A percentile compares a stretch with the other conserved stretches of the same genome.
These are phyloP conservation scores for Populus ilicifolia DNA, from an alignment of 345 rosid genomes.

Conservation along the genomic window DNA sequence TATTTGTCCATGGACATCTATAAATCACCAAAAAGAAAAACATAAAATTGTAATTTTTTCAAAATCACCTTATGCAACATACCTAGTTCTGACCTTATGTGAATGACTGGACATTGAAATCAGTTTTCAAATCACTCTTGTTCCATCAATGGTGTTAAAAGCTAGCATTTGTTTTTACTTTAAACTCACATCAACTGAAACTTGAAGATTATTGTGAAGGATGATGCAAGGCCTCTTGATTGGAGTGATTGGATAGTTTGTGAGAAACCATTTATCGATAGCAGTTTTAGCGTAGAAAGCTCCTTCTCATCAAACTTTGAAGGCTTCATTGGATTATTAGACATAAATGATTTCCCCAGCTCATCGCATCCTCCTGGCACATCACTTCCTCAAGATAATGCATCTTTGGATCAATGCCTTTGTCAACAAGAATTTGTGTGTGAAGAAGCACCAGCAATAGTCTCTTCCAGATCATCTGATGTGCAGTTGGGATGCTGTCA, in stretches of 20 bases:
- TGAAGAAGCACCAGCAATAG: constrained; percentile 30
- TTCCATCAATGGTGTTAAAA: not conserved
- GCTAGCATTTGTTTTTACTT: not conserved
- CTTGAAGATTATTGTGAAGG: constrained; percentile 33
- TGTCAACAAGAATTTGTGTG: constrained; percentile 25
- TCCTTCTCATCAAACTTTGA: constrained; percentile 28
- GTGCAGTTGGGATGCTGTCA: constrained; percentile 27
- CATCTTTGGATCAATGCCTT: constrained; percentile 24
- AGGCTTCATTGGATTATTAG: constrained; percentile 32
- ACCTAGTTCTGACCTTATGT: not conserved
- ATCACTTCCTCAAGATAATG: constrained; percentile 26
- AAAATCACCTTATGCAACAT: not conserved
- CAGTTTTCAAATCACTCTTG: not conserved
- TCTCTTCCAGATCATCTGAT: constrained; percentile 28
- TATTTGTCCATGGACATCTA: not conserved
- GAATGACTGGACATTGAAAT: not conserved
- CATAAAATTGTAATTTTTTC: not conserved
- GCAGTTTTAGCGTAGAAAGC: constrained; percentile 18
- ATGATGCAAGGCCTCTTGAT: constrained; percentile 46
- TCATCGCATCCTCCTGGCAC: constrained; percentile 13
- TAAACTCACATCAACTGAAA: constrained; percentile 1
- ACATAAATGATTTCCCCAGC: constrained; percentile 35
- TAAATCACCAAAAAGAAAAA: not conserved
- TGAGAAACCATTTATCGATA: constrained; percentile 30
- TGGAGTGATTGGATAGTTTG: constrained; percentile 71